phyloP scores from a whole-genome alignment of 768 basidiomycete species.

The Hygrocybe coccinea region DNA sequence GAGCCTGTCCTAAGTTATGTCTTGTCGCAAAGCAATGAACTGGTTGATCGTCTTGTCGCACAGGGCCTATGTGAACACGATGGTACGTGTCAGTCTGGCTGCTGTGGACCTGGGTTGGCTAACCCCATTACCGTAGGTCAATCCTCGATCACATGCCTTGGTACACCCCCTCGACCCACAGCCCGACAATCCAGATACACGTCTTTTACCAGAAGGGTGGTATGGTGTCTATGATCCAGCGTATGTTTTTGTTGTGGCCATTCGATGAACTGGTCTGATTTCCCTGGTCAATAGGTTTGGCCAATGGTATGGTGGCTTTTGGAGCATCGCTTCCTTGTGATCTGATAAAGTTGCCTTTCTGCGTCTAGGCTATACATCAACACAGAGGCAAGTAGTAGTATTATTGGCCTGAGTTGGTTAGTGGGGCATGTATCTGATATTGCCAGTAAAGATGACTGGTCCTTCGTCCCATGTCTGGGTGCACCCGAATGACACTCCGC shows the following conservation, averaged over 20 bases:
- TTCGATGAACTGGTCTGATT: background rate
- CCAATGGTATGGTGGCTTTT: background rate
- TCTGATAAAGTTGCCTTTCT: background rate
- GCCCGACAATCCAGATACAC: background rate
- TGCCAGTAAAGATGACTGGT: background rate
- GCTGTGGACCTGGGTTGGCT: background rate
- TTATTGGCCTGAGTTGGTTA: no score
- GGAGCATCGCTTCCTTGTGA: background rate
- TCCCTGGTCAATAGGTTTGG: background rate
- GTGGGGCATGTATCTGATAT: no score
- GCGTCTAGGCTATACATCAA: background rate
- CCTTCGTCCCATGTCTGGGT: background rate
- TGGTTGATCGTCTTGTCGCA: background rate
- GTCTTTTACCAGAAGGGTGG: background rate
- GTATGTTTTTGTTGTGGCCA: background rate
- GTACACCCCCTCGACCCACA: background rate
- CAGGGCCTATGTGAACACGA: slow-evolving; percentile 1
- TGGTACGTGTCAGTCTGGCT: background rate
- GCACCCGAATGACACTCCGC: background rate
- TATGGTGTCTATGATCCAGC: background rate
- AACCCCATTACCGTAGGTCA: background rate
- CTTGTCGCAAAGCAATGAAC: background rate
- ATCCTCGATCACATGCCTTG: background rate
- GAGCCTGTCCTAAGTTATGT: no score
- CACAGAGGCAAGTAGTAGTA: background rate